Evolutionary conservation across 2,329 filamentous ascomycete species (phyloP).

Genomic region (Paraphaeosphaeria sporulosa): DNA sequence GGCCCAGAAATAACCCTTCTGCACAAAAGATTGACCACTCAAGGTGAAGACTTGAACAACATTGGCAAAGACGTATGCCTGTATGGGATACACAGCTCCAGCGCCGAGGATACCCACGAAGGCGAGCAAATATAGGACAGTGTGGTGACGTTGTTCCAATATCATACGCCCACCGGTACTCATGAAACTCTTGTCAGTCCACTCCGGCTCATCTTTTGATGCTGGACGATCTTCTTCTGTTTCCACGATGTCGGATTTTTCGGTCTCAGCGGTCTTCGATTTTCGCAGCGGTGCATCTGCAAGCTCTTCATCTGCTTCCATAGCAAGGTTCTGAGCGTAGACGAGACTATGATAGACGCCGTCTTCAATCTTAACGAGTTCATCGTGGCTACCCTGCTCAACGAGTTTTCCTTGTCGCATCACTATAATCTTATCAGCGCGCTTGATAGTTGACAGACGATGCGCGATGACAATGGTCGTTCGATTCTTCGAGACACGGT

Average conservation of each 20-base stretch:
- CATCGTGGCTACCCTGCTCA: conserved; percentile 79
- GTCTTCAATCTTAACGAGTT: conserved; percentile 66
- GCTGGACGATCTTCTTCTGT: conserved; percentile 9
- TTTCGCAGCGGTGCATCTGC: conserved; percentile 27
- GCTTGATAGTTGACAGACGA: conserved; percentile 75
- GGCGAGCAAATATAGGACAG: conserved; percentile 42
- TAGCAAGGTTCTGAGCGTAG: conserved; percentile 50
- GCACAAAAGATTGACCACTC: conserved; percentile 32
- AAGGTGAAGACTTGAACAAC: conserved; percentile 48
- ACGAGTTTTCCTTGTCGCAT: conserved; percentile 73
- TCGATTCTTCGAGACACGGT: conserved; percentile 66
- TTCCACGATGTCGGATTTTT: conserved; percentile 17
- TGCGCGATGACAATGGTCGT: conserved; percentile 84
- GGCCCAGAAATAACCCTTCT: conserved; percentile 65
- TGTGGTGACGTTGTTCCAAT: conserved; percentile 44
- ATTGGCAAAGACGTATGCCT: conserved; percentile 50
- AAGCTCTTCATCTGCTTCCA: conserved; percentile 31
- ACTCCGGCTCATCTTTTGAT: conserved; percentile 32
- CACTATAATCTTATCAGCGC: conserved; percentile 81
- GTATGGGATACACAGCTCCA: conserved; percentile 48
- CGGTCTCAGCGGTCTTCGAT: conserved; percentile 26
- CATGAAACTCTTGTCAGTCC: conserved; percentile 40
- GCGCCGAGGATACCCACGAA: conserved; percentile 39
- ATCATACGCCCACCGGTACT: conserved; percentile 44
- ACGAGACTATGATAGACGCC: conserved; percentile 75